phyloP scores from a whole-genome alignment of 371 early-diverging fungal genomes.

The Synchytrium microbalum region DNA sequence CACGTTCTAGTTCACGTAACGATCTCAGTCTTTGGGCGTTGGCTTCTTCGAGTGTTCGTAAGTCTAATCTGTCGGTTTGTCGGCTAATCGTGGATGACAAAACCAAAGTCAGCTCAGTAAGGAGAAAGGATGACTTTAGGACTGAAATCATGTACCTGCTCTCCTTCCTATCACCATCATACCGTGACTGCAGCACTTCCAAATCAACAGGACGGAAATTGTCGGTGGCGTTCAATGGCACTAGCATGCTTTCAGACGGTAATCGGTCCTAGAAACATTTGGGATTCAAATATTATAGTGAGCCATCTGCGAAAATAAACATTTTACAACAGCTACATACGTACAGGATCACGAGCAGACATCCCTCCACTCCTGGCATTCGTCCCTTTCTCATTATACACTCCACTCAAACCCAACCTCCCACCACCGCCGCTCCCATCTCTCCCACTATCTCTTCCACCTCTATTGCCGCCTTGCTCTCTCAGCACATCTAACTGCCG shows the following conservation, averaged over 20 bases:
- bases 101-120: no score
- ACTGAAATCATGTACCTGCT: no score
- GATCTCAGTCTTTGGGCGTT: background rate
- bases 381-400: no score
- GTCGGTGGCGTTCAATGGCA: background rate
- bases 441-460: background rate
- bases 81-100: no score
- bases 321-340: background rate
- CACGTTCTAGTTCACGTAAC: background rate
- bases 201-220: background rate
- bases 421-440: background rate
- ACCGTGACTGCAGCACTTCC: background rate
- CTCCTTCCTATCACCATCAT: no score
- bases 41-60: background rate
- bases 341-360: no score
- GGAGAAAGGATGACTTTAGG: no score
- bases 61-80: no score
- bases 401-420: background rate
- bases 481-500: background rate
- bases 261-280: background rate
- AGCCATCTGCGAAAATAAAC: no score
- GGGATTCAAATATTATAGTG: background rate
- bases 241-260: background rate
- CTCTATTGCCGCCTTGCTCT: background rate
- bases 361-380: no score